Evolutionary conservation across 768 basidiomycete species (phyloP).

Genomic region (Calocera cornea): DNA sequence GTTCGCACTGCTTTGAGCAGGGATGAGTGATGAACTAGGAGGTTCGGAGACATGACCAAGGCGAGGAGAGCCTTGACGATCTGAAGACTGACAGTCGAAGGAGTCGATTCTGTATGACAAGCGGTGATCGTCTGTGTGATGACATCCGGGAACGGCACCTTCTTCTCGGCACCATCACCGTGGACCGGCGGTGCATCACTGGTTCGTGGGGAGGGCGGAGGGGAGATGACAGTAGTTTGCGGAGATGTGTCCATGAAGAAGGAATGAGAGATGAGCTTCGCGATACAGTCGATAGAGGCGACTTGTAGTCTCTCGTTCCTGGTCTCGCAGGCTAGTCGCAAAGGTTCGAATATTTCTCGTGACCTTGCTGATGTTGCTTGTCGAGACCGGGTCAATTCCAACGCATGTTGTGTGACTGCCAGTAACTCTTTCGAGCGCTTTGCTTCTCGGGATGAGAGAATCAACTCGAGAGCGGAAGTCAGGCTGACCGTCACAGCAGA

Average conservation of each 20-base stretch:
- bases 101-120: constrained; percentile 75
- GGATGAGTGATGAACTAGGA: constrained; percentile 88
- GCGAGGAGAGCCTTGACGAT: constrained; percentile 91
- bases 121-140: constrained; percentile 91
- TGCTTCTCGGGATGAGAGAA: constrained; percentile 77
- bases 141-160: constrained; percentile 62
- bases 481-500: constrained; percentile 19
- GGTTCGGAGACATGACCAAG: constrained; percentile 71
- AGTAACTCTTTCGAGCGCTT: constrained; percentile 65
- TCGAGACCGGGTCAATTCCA: constrained; percentile 68
- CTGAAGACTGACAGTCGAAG: constrained; percentile 85
- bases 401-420: constrained; percentile 68
- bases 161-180: constrained; percentile 27
- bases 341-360: constrained; percentile 87
- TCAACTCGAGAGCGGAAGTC: constrained; percentile 69
- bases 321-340: constrained; percentile 92
- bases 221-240: constrained; percentile 33
- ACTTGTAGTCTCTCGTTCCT: constrained; percentile 87
- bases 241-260: constrained; percentile 80
- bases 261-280: constrained; percentile 92
- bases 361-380: constrained; percentile 55
- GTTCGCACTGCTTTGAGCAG: constrained; percentile 92
- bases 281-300: constrained; percentile 91
- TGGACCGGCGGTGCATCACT: constrained; percentile 23
- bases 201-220: neutral